Conservation (phyloP, 2,329 filamentous ascomycete species). For the Penicillium fuscoglaucum region DNA sequence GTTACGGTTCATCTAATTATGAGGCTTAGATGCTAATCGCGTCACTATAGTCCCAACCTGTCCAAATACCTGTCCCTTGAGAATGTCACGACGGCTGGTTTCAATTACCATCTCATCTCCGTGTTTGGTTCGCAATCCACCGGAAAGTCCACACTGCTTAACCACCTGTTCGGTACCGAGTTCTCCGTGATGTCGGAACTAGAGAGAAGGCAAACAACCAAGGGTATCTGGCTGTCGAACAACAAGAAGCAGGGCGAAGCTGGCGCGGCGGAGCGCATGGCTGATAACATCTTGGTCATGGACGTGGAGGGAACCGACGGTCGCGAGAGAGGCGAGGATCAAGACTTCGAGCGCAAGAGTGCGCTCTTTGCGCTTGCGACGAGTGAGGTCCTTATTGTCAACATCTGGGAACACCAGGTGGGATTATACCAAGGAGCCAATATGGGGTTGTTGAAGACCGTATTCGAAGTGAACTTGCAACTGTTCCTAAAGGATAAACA, state of each 20-base stretch:
- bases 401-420: conserved; percentile 99
- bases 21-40: conserved; percentile 14
- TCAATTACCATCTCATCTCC: conserved; percentile 99
- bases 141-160: conserved; percentile 94
- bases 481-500: conserved; percentile 94
- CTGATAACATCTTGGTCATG: conserved; percentile 98
- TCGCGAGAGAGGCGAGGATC: conserved; percentile 92
- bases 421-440: conserved; percentile 97
- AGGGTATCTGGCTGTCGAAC: conserved; percentile 99
- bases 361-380: conserved; percentile 95
- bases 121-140: conserved; percentile 99
- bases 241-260: conserved; percentile 67
- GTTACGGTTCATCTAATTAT: not conserved
- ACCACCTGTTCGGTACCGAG: conserved; percentile 90
- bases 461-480: conserved; percentile 97
- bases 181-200: conserved; percentile 98
- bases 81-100: conserved; percentile 81
- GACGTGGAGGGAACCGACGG: conserved; percentile 98
- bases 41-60: conserved; percentile 63
- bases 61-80: conserved; percentile 78
- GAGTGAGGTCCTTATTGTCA: conserved; percentile 96
- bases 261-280: conserved; percentile 62
- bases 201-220: conserved; percentile 93
- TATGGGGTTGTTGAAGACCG: conserved; percentile 97
- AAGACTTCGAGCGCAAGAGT: conserved; percentile 98